Evolutionary conservation across 2,329 filamentous ascomycete species (phyloP), one percentile per base, ranked within the genome.

Genomic region (Fusarium sp.): DNA sequence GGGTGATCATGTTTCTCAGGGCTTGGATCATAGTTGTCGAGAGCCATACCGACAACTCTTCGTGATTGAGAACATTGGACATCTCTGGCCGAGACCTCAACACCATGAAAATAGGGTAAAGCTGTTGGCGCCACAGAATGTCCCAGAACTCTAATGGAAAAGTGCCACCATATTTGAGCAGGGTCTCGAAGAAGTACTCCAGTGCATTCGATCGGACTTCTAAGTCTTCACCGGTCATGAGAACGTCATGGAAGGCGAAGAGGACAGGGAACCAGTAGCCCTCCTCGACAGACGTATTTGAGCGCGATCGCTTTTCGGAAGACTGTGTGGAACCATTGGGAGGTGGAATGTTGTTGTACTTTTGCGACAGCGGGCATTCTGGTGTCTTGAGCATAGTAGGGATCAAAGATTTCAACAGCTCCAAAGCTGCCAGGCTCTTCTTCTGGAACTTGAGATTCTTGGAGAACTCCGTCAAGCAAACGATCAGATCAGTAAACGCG

Each of bases 21-120:
- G 96, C 96, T 78, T 99, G 96, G 39, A 99, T 99, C 93, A 99
- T 97, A 11, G 96, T 99, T 0, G 96, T 99, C 1, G 96, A 98
- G 23, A 99, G 85, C 96, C 96, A 99, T 4, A 99, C 96, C 0
- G 96, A 98, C 20, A 98, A 85, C 76, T 99, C 96, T 79, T 99
- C 96, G 74, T 97, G 94, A 74, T 95, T 98, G 35, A 95, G 87
- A 15, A 95, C 94, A 75, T 97, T 97, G 25, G 91, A 91, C 91
- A 98, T 96, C 77, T 99, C 96, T 0, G 95, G 96, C 67, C 96
- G 93, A 18, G 96, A 97, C 70, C 97, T 94, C 41, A 99, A 81
- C 4, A 99, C 96, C 86, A 98, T 94, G 81, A 99, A 99, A 71
- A 99, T 99, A 1, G 96, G 96, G 72, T 97, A 98, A 2, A 99